These are phyloP conservation scores for Sclerotinia sclerotiorum DNA, from an alignment of 2,329 filamentous ascomycete genomes.

Conservation along the genomic window DNA sequence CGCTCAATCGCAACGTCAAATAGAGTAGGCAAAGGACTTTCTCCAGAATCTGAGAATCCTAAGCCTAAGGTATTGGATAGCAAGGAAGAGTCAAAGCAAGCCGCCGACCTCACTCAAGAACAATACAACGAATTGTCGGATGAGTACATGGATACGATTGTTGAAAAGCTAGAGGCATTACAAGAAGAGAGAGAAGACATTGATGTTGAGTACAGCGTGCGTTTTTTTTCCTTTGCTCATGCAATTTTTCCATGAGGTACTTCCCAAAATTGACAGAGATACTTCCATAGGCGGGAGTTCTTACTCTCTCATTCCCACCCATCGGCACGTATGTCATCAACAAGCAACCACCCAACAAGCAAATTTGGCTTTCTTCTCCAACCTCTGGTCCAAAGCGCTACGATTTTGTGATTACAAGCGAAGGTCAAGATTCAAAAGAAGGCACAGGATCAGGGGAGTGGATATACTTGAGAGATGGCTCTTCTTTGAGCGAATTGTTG, in stretches of 20 bases:
- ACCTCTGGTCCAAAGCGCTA: slow-evolving; percentile 89
- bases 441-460: slow-evolving; percentile 73
- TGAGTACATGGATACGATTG: slow-evolving; percentile 62
- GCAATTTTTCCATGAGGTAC: background rate
- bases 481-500: slow-evolving; percentile 70
- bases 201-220: slow-evolving; percentile 86
- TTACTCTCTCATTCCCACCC: slow-evolving; percentile 69
- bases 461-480: slow-evolving; percentile 86
- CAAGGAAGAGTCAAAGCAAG: slow-evolving; percentile 47
- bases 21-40: slow-evolving; percentile 51
- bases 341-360: slow-evolving; percentile 97
- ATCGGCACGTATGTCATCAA: slow-evolving; percentile 90
- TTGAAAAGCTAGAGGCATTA: slow-evolving; percentile 65
- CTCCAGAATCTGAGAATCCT: slow-evolving; percentile 59
- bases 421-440: slow-evolving; percentile 76
- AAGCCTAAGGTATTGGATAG: slow-evolving; percentile 46
- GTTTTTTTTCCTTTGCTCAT: slow-evolving; percentile 41
- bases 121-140: slow-evolving; percentile 80
- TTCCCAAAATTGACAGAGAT: background rate
- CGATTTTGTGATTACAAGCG: slow-evolving; percentile 78
- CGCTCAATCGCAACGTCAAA: slow-evolving; percentile 43
- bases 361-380: slow-evolving; percentile 94
- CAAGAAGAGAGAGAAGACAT: slow-evolving; percentile 73
- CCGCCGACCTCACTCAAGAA: slow-evolving; percentile 65
- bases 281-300: slow-evolving; percentile 70